phyloP scores from a whole-genome alignment of 495 filamentous ascomycete genomes.

The Clohesyomyces aquaticus region DNA sequence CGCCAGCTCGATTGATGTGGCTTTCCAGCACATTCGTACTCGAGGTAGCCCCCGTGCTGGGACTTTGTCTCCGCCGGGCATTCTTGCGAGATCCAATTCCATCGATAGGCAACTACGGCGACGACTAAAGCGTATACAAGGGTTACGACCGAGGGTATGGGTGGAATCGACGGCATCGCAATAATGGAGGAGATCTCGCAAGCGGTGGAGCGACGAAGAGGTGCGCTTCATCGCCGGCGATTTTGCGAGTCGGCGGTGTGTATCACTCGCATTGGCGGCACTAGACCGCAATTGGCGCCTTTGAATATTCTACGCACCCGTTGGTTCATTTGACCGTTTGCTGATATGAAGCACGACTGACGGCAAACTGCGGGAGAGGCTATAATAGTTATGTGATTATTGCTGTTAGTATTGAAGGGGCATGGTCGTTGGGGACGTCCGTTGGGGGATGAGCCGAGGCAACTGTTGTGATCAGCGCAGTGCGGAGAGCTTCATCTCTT shows the following conservation, averaged over 20 bases:
- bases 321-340: no score
- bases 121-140: conserved; percentile 3
- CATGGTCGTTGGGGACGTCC: background rate
- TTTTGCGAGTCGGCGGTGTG: no score
- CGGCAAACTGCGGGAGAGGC: no score
- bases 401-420: no score
- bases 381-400: no score
- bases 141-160: conserved; percentile 3
- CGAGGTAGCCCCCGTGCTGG: conserved; percentile 18
- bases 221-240: no score
- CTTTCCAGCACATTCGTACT: conserved; percentile 29
- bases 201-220: no score
- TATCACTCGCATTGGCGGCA: no score
- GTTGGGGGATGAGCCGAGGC: background rate
- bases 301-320: no score
- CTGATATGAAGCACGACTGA: no score
- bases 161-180: conserved; percentile 4
- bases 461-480: background rate
- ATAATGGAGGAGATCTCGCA: no score
- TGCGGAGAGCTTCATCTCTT: background rate
- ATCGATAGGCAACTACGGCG: conserved; percentile 8
- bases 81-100: conserved; percentile 7
- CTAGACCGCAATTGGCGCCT: no score
- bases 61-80: background rate
- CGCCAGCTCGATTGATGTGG: conserved; percentile 39